Base-by-base conservation (phyloP, 2,329 filamentous ascomycete species). In the Colletotrichum cereale region DNA sequence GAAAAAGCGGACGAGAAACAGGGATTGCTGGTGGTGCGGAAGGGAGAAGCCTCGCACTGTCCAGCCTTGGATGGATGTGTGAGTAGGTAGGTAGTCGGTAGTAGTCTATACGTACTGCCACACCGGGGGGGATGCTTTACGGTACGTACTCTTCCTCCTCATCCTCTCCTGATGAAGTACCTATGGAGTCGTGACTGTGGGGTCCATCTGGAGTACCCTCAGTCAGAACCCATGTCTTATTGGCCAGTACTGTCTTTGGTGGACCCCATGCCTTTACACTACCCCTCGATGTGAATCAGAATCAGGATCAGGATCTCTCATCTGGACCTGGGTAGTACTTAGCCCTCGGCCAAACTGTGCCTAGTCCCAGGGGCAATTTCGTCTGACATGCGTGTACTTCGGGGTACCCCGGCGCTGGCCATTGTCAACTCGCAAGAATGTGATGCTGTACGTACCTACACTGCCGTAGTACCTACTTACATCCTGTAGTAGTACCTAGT, bases 221-320 rank as follows among this genome's bases (percentile, higher is more conserved):
- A 38, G 36, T 26, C 53, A 3, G 24, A 0, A 3, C 12, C 8
- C 1, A 8, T 5, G 7, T n/a, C 3, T 40, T 5, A 71, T 47
- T 71, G 65, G 68, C 6, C 31, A 55, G 5, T 21, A 7, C 16
- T 4, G 10, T 29, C 26, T 14, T 21, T 40, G 26, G 36, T 44
- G 48, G 58, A 29, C 7, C 7, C 52, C 58, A 58, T 40, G 0
- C 18, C 34, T 24, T 42, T 56, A 6, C 42, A 5, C 50, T 56
- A 3, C 11, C 57, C 68, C 64, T 38, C 57, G 63, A 71, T 71
- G 56, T 67, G 50, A 36, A 67, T 64, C 63, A 70, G 62, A 21
- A 67, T 42, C 42, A 70, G 62, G 55, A 71, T 64, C 68, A 71
- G 65, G 65, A 71, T 71, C 66, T 72, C 40, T 66, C 61, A 72